These are phyloP conservation scores for Paralagenidium karlingii DNA, from an alignment of 352 stramenopile species.

Conservation along the genomic window DNA sequence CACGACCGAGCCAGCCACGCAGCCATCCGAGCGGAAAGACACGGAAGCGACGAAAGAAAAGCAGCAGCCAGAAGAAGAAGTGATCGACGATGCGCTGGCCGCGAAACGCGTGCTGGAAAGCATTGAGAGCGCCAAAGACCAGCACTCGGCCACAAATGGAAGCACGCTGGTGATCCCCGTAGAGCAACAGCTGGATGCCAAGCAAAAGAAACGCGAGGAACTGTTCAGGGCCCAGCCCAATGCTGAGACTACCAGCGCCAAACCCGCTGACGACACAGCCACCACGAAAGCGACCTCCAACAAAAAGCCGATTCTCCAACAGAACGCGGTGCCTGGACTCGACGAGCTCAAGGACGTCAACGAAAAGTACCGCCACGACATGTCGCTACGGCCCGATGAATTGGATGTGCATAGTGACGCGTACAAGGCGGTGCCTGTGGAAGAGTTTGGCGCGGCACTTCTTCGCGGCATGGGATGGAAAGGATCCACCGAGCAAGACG, in stretches of 20 bases:
- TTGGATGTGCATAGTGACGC: slow-evolving; percentile 70
- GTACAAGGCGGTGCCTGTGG: slow-evolving; percentile 85
- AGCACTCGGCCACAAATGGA: neutral
- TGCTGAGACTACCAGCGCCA: slow-evolving; percentile 22
- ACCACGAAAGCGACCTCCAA: slow-evolving; percentile 11
- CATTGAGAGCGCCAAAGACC: slow-evolving; percentile 1
- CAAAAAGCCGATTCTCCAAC: slow-evolving; percentile 37
- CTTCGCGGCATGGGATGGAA: slow-evolving; percentile 97
- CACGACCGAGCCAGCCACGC: neutral
- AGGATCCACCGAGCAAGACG: slow-evolving; percentile 38
- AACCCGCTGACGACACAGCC: slow-evolving; percentile 9
- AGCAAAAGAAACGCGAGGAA: neutral
- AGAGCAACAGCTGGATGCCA: slow-evolving; percentile 1
- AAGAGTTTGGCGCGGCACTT: slow-evolving; percentile 93
- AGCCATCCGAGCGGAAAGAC: neutral
- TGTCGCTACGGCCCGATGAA: slow-evolving; percentile 65
- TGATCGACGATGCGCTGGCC: slow-evolving; percentile 23
- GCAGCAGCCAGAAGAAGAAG: neutral
- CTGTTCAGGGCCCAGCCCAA: slow-evolving; percentile 11
- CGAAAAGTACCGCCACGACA: slow-evolving; percentile 75
- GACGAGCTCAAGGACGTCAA: slow-evolving; percentile 54
- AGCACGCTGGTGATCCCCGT: slow-evolving; percentile 47
- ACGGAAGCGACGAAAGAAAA: neutral
- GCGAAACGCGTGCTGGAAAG: slow-evolving; percentile 26
- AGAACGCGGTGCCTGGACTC: slow-evolving; percentile 60